Base-by-base conservation (phyloP, 495 filamentous ascomycete genomes). In the Podospora appendiculata region DNA sequence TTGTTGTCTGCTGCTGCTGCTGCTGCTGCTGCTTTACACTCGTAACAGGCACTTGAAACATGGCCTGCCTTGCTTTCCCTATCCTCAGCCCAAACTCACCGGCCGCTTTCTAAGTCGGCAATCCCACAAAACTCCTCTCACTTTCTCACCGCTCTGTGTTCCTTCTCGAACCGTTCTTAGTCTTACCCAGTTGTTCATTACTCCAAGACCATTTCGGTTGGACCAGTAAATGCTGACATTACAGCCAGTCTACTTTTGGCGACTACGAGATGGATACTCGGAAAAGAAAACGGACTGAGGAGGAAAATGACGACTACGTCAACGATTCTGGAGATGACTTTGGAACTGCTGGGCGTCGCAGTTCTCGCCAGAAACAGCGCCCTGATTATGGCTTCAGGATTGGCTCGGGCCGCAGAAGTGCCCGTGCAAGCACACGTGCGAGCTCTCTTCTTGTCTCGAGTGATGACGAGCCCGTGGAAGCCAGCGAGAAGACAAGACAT, bases 251-350 rank as follows among this genome's bases (percentile, higher is more conserved):
- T 25, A 25, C 25, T 25, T 25, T 25, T 25, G 25, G 25, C 25
- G 25, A 5, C 25, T 25, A 45, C 25, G 18, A 14, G 35, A 41
- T 49, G 8, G 53, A 44, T 44, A 11, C 49, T 8, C 46, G 38
- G 17, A 67, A 67, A 50, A 47, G 64, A 8, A 66, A 62, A 46
- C 44, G 60, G 9, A 32, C 19, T 6, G 45, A 50, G 12, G 54
- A 61, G 4, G 54, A 57, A n/a, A 48, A 51, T n/a, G 52, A 52
- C n/a, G 54, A 48, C 35, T 57, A 56, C 17, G 32, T 32, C 10
- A 61, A 65, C 11, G 68, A 70, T 0, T 60, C 58, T 9, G 47
- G 66, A 0, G 60, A 63, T 9, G 52, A 58, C 18, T n/a, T 50
- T 14, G 41, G 42, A 4, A 12, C 14, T 11, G 17, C 19, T 32